Evolutionary conservation across 1,284 basidiomycete genomes (phyloP), one percentile per base, ranked within the genome.

Genomic region (Ustilago cynodontis): DNA sequence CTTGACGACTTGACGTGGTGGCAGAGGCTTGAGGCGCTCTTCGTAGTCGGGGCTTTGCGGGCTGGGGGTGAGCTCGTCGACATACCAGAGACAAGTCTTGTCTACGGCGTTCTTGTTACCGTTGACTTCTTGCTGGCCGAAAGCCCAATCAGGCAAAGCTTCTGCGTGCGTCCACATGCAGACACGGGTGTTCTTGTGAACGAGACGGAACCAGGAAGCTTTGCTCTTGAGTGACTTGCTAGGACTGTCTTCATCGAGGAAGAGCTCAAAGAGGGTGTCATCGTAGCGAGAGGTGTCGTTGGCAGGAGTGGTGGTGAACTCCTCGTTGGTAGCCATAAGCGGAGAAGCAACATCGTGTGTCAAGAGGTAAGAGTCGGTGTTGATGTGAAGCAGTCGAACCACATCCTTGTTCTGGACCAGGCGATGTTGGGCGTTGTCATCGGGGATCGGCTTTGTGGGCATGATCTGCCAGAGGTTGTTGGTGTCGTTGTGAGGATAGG

Each of bases 301-400:
- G 51, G 95, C 94, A 59, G 82, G 72, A 5, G 59, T 31, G 2
- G 82, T 83, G 37, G 0, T 99, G 86, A 99, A 95, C 87, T 99
- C 97, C 86, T 98, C 94, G 87, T 99, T 98, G 43, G 97, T 99
- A 10, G 96, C 91, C 92, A 95, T 97, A 59, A 95, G 90, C 2
- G 97, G 93, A 3, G 94, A 97, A 0, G 97, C 97, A 66, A 99
- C 97, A 85, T 99, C 97, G 85, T 99, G 97, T 1, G 95, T 95
- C 53, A 99, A 87, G 45, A 99, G 91, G 64, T 91, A 87, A 0
- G 91, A 91, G 78, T 95, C 88, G 9, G 95, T 97, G 86, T 90
- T 91, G 84, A 94, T 89, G 84, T 99, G 97, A 28, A 94, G 88
- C 33, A 99, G 90, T 83, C 95, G 95, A 73, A 99, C 89, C 59